Base-by-base conservation (phyloP, 106 monocot species). In the Dendrobium huoshanense region DNA sequence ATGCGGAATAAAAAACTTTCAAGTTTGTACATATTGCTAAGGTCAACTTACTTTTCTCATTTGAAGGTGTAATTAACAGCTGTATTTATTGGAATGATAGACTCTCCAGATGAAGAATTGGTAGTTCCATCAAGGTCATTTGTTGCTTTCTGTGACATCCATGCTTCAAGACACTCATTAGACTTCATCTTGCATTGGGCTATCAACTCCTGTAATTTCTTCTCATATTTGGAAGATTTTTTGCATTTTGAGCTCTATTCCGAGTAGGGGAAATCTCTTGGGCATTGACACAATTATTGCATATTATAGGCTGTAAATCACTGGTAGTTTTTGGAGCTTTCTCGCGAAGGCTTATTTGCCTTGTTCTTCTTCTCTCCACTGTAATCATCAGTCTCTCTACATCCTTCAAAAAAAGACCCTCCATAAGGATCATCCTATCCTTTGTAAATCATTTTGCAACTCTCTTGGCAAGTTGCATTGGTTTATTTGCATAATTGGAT, bases 371-470 rank as follows among this genome's bases (percentile, higher is more conserved):
- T 78, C 17, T 88, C 88, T 25, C 47, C 80, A 55, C 87, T 88
- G 76, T 93, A 90, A 65, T 93, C 88, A 72, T 88, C 87, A 93
- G 81, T 29, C 61, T 85, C 82, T 87, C 93, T 6, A 93, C 88
- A 80, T 93, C 93, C 74, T 88, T 93, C 87, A 85, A 90, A 65
- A 93, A 85, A 11, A 93, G 64, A 10, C 93, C 90, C 85, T 93
- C 90, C 18, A 87, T 90, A 18, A 93, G 90, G 55, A 86, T 75
- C 37, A 27, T 27, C 31, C 93, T 90, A 79, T 93, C 93, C 73
- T 93, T 90, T 4, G 88, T 88, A 80, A 93, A 93, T 90, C 97
- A 98, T 83, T 92, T 94, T 67, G 94, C 91, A 4, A 98, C 97
- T 44, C 94, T 94, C 87, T 91, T 92, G 43, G 87, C 90, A 19